Evolutionary conservation across 345 rosid genomes (phyloP).

Genomic region (Leavenworthia alabamica): DNA sequence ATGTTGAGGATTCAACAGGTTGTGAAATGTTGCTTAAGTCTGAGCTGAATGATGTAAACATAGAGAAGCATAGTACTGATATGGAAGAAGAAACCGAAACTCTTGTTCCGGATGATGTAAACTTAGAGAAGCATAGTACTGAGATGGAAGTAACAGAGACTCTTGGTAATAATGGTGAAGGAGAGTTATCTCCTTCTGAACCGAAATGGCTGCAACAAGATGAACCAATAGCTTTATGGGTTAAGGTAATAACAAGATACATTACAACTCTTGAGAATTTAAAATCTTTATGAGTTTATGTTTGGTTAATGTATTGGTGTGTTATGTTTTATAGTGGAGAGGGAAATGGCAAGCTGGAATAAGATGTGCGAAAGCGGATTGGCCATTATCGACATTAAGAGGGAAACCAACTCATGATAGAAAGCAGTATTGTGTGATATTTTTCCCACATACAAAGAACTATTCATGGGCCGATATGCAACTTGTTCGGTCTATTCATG

Average conservation of each 20-base stretch:
- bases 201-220: constrained; percentile 79
- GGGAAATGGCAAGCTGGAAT: constrained; percentile 98
- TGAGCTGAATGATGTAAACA: constrained; percentile 43
- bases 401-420: constrained; percentile 96
- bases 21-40: constrained; percentile 30
- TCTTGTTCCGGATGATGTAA: constrained; percentile 41
- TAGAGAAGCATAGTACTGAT: constrained; percentile 33
- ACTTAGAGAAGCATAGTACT: constrained; percentile 34
- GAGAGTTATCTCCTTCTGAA: constrained; percentile 48
- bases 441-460: constrained; percentile 88
- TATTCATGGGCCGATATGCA: constrained; percentile 98
- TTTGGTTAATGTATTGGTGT: constrained; percentile 15
- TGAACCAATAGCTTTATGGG: constrained; percentile 90
- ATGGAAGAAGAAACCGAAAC: no score
- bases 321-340: constrained; percentile 75
- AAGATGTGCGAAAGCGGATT: constrained; percentile 86
- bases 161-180: constrained; percentile 46
- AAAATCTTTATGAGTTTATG: background rate
- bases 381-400: constrained; percentile 86
- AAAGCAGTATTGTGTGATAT: constrained; percentile 82
- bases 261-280: no score
- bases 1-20: constrained; percentile 31
- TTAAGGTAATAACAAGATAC: constrained; percentile 58
- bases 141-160: no score
- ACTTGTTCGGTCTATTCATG: constrained; percentile 65